These are phyloP conservation scores for Neotropicomus parvogracilis DNA, from an alignment of 1,284 basidiomycete species.

Conservation along the genomic window DNA sequence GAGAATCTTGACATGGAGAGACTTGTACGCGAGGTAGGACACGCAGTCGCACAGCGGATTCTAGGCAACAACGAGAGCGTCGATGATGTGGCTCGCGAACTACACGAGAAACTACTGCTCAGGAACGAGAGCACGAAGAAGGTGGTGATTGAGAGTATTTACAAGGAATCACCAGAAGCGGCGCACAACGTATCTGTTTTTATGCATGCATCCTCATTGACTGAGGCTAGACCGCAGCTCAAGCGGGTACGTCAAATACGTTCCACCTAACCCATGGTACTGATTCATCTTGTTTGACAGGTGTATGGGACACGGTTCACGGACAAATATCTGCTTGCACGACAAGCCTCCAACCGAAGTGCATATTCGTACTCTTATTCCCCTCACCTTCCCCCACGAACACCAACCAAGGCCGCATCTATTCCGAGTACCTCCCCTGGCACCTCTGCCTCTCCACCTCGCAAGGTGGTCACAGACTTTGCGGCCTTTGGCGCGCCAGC, in stretches of 20 bases:
- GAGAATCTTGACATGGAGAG: conserved; percentile 99
- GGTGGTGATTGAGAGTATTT: conserved; percentile 95
- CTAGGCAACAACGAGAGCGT: conserved; percentile 88
- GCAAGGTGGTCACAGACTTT: conserved; percentile 86
- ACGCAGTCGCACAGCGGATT: conserved; percentile 90
- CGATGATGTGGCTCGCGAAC: conserved; percentile 90
- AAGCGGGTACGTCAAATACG: conserved; percentile 60
- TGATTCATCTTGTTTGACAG: conserved; percentile 38
- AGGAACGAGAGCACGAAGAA: conserved; percentile 97
- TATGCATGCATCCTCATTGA: conserved; percentile 68
- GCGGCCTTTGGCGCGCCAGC: conserved; percentile 82
- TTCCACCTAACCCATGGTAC: neutral
- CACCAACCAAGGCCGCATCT: conserved; percentile 35
- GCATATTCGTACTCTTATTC: conserved; percentile 37
- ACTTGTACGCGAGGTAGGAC: conserved; percentile 88
- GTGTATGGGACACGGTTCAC: conserved; percentile 91
- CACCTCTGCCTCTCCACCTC: conserved; percentile 60
- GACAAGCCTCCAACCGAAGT: conserved; percentile 54
- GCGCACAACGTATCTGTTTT: conserved; percentile 89
- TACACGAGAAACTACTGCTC: conserved; percentile 88
- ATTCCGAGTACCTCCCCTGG: conserved; percentile 33
- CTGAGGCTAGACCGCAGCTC: conserved; percentile 75
- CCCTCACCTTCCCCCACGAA: conserved; percentile 51
- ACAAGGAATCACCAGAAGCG: conserved; percentile 84
- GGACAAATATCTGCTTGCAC: conserved; percentile 84